These are phyloP conservation scores for Tetrahymena thermophila DNA, from an alignment of 73 alveolate genomes.

Conservation along the genomic window DNA sequence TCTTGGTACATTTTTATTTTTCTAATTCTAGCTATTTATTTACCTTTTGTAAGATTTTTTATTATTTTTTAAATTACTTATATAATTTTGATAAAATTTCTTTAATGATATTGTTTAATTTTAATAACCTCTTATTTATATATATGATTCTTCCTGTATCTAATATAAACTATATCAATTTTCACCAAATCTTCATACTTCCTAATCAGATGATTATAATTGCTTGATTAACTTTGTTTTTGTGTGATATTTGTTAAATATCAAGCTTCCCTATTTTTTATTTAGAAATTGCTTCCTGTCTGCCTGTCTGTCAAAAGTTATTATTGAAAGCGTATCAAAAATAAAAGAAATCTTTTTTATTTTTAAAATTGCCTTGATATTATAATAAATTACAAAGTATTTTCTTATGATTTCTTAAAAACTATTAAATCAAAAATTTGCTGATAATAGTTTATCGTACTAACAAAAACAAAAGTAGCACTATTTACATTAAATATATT, in stretches of 20 bases:
- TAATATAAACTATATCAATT: not conserved
- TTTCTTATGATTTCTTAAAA: not conserved
- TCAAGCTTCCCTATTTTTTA: not conserved
- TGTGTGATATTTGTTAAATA: not conserved
- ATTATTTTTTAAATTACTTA: not conserved
- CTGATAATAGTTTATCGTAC: not conserved
- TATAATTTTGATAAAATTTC: not conserved
- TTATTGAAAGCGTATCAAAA: not conserved
- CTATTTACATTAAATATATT: too few relatives aligned
- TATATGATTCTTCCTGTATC: not conserved
- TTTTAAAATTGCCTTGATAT: not conserved
- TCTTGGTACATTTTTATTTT: not conserved
- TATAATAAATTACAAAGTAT: not conserved
- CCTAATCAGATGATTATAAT: not conserved
- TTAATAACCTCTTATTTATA: not conserved
- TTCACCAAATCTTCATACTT: not conserved
- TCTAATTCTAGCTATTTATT: not conserved
- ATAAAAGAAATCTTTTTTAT: not conserved
- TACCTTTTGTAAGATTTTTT: not conserved
- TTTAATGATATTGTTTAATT: not conserved
- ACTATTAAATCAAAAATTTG: not conserved
- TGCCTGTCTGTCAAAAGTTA: too few relatives aligned
- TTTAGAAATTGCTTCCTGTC: not conserved
- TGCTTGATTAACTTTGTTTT: not conserved
- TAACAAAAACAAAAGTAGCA: not conserved